A percentile compares a stretch with the other conserved stretches of the same genome.
These are phyloP conservation scores for Collariella sp. DNA, from an alignment of 495 filamentous ascomycete genomes.

Conservation along the genomic window DNA sequence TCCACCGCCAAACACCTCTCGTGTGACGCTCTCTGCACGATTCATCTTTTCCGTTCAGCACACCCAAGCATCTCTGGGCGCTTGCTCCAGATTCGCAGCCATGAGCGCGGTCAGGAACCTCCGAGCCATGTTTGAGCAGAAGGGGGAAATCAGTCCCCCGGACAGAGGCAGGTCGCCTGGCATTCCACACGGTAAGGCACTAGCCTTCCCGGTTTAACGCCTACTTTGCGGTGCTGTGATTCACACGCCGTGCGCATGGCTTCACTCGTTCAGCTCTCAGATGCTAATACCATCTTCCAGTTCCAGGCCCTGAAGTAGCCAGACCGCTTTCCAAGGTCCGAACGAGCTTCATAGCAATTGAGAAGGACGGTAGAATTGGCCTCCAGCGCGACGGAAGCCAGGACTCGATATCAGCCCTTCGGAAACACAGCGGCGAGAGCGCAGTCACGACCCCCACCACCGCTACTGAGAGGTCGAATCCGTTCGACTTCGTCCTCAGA, in stretches of 20 bases:
- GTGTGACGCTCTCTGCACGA: neutral
- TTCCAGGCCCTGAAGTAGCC: conserved; percentile 31
- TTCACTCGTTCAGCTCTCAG: neutral
- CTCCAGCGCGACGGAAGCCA: conserved; percentile 35
- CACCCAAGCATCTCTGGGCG: neutral
- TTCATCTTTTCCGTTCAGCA: neutral
- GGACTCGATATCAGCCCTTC: conserved; percentile 34
- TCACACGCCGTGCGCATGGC: neutral
- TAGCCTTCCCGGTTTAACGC: conserved; percentile 3
- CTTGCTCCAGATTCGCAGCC: conserved; percentile 16
- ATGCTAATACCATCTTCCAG: conserved; percentile 10
- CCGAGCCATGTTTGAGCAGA: conserved; percentile 81
- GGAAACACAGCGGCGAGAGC: conserved; percentile 31
- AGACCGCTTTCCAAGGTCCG: conserved; percentile 69
- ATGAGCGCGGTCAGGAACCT: conserved; percentile 56
- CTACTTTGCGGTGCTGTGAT: neutral
- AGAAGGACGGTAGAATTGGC: conserved; percentile 48
- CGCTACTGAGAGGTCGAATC: conserved; percentile 24
- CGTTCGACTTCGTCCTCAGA: conserved; percentile 22
- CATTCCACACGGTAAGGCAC: conserved; percentile 25
- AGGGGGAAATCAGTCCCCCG: conserved; percentile 53
- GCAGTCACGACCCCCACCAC: conserved; percentile 26
- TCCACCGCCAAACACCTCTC: neutral
- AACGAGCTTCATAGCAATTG: conserved; percentile 76
- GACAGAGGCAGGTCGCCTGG: conserved; percentile 68